Evolutionary conservation across 345 rosid species (phyloP), one percentile per base, ranked within the genome.

Genomic region (Salix caprea): DNA sequence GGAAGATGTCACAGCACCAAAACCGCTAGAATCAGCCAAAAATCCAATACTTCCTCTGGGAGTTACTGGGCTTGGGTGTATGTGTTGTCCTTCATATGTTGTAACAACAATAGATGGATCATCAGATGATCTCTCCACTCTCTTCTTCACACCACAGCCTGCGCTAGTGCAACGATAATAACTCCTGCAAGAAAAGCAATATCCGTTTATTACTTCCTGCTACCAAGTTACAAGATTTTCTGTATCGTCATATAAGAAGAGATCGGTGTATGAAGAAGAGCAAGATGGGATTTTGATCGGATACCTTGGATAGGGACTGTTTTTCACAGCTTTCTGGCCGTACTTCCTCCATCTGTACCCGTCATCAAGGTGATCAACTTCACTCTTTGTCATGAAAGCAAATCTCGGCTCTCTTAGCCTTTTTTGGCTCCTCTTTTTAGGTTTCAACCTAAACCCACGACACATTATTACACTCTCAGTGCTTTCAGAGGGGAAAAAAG

Each of bases 301-400:
- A 94, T 84, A 96, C 99, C 99, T 92, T 71, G 99, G 99, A 81
- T 85, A 89, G 68, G 97, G 98, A 86, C 98, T 96, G 80, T 94
- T 94, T 77, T 94, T 96, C 67, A 96, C 98, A 73, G 99, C 97
- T 83, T 96, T 96, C 64, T 96, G 99, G 64, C 99, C 99, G 84
- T 96, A 96, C 76, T 96, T 96, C 74, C 99, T 91, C 99, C 99
- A 96, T 44, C 98, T 85, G 77, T 86, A 96, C 21, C 99, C 98
- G 56, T 96, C 99, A 71, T 96, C 99, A n/a, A 96, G 85, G 36
- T 94, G 94, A 86, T 96, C 98, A 46, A 94, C 85, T 73, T 96
- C 98, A 42, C 97, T 94, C 90, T 94, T 90, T 0, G 99, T 96
- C 87, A 96, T 89, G 91, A 96, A 96, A 62, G 99, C 99, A 84